Conservation (phyloP, 352 stramenopile species). For the Pythium rhizo-oryzae region DNA sequence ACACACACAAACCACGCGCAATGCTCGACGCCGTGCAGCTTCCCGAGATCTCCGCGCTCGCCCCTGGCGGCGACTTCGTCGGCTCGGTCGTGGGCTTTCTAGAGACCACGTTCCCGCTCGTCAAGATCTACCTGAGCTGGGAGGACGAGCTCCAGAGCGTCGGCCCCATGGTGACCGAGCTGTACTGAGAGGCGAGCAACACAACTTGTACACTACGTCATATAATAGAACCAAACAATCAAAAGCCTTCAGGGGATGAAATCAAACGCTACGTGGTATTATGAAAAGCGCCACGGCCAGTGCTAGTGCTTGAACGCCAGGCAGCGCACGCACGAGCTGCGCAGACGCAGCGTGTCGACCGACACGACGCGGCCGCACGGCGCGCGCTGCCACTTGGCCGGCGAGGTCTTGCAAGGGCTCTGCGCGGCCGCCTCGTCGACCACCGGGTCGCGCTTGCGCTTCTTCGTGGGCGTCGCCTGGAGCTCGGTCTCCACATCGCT, state of each 20-base stretch:
- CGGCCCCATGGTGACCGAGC: background rate
- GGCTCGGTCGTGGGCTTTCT: background rate
- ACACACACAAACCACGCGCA: background rate
- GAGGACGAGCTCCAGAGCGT: background rate
- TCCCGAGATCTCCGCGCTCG: background rate
- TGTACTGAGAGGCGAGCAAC: background rate
- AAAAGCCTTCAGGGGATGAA: too few species aligned
- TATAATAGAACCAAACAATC: too few species aligned
- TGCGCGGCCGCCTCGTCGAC: slow-evolving; percentile 15
- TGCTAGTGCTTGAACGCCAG: background rate
- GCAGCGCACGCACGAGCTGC: slow-evolving; percentile 22
- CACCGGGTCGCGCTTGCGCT: slow-evolving; percentile 27
- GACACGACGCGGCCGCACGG: slow-evolving; percentile 28
- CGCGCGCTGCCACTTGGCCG: slow-evolving; percentile 29
- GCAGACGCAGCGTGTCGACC: slow-evolving; percentile 20
- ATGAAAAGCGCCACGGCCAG: too few species aligned
- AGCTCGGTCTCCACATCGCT: slow-evolving; percentile 9
- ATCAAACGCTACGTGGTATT: too few species aligned
- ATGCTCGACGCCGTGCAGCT: background rate
- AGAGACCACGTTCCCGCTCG: background rate
- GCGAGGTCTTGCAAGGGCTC: background rate
- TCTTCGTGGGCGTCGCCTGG: background rate
- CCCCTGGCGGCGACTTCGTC: background rate
- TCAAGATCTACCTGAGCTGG: background rate
- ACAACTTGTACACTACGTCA: background rate